A percentile compares a stretch with the other conserved stretches of the same genome.
These are phyloP conservation scores for Amanita phalloides DNA, from an alignment of 768 basidiomycete genomes.

Conservation along the genomic window DNA sequence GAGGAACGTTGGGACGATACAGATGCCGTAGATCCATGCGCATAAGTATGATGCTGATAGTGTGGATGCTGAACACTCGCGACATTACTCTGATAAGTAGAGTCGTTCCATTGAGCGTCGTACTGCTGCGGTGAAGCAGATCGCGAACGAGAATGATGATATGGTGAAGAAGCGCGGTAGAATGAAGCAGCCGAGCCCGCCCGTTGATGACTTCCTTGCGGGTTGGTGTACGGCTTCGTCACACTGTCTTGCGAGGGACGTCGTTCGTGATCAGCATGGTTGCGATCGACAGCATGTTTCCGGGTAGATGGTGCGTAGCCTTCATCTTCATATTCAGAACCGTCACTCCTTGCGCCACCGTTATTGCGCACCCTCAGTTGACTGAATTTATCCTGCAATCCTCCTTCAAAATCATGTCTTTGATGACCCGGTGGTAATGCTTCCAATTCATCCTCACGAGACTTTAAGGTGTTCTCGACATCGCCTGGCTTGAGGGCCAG, in stretches of 20 bases:
- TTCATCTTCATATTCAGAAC: constrained; percentile 59
- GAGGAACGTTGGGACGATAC: constrained; percentile 41
- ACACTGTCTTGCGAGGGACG: constrained; percentile 1
- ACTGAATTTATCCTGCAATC: constrained; percentile 39
- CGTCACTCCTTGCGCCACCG: constrained; percentile 39
- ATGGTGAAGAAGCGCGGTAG: constrained; percentile 25
- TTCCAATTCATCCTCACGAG: constrained; percentile 49
- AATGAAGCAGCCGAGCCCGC: constrained; percentile 39
- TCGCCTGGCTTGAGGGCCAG: constrained; percentile 82
- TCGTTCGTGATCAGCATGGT: constrained; percentile 14
- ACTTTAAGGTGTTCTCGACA: constrained; percentile 54
- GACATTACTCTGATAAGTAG: constrained; percentile 16
- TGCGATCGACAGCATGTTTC: constrained; percentile 22
- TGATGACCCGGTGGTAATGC: constrained; percentile 32
- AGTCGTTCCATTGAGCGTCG: constrained; percentile 19
- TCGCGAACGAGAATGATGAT: constrained; percentile 22
- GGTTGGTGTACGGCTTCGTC: constrained; percentile 21
- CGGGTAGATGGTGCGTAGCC: constrained; percentile 37
- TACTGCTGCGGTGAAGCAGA: constrained; percentile 32
- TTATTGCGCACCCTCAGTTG: constrained; percentile 35
- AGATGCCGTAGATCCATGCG: constrained; percentile 27
- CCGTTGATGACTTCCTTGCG: constrained; percentile 31
- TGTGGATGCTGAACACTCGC: constrained; percentile 1
- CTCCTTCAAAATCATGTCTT: constrained; percentile 25
- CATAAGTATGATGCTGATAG: background rate